Evolutionary conservation across 345 rosid genomes (phyloP), one percentile per base, ranked within the genome.

Genomic region (Populus simonii): DNA sequence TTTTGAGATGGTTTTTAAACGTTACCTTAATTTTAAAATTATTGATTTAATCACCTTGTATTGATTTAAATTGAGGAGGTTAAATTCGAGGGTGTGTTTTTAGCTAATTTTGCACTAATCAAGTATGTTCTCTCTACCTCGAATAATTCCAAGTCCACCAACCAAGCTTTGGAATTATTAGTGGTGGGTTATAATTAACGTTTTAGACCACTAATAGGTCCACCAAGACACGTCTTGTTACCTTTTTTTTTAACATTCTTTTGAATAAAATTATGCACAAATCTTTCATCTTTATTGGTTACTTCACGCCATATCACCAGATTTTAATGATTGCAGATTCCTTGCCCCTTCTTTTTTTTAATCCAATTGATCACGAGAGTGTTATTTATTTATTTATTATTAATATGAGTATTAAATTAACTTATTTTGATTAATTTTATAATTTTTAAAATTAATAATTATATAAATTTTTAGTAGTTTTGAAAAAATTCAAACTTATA

Each of bases 61-160:
- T 5, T 47, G 11, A 33, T 20, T 47, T 6, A 7, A 61, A 59
- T 25, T 23, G 65, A 33, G 35, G 4, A 38, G 15, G 25, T 38
- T 25, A 73, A 25, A 68, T n/a, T 23, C 10, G 1, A 13, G 1
- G 16, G n/a, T 22, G 6, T 36, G 6, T 20, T 57, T 57, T 57
- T 57, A 55, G 4, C 8, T 9, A 2, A 2, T 31, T 31, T 9
- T 9, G 8, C 63, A 57, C 13, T 1, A 11, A 57, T n/a, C 12
- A 57, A 57, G 0, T 1, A 15, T 9, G 5, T 11, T 1, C 4
- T 38, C 2, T 27, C 39, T 53, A 17, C 38, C 25, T 27, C 2
- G 41, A 29, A 77, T n/a, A 29, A 78, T 36, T 71, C 72, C 53
- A 35, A 72, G n/a, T 5, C 18, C 29, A 41, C 66, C 76, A n/a